Conservation (phyloP, 345 rosid species). For the Lepidium sativum region DNA sequence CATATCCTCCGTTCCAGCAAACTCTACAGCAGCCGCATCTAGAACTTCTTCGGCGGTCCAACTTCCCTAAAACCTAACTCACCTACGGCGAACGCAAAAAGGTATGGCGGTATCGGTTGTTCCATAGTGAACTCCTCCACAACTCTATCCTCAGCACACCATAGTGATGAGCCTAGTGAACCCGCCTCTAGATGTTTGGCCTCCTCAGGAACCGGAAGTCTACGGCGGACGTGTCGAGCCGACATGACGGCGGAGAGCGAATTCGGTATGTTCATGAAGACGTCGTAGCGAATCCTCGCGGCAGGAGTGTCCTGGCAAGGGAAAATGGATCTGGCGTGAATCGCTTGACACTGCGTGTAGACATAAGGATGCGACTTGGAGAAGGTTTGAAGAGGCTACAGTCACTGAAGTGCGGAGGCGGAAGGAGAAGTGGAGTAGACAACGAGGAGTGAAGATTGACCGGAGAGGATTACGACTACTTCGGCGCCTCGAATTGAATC, state of each 20-base stretch:
- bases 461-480: slow-evolving; percentile 38
- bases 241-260: slow-evolving; percentile 85
- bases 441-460: slow-evolving; percentile 35
- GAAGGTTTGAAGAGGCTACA: slow-evolving; percentile 64
- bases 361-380: slow-evolving; percentile 59
- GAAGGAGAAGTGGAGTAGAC: slow-evolving; percentile 54
- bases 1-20: slow-evolving; percentile 89
- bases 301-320: slow-evolving; percentile 98
- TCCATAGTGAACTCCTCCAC: slow-evolving; percentile 90
- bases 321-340: slow-evolving; percentile 87
- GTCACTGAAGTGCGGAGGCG: slow-evolving; percentile 93
- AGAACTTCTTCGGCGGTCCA: slow-evolving; percentile 43
- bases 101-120: slow-evolving; percentile 85
- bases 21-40: slow-evolving; percentile 75
- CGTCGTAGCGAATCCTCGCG: slow-evolving; percentile 61
- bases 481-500: slow-evolving; percentile 51
- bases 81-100: slow-evolving; percentile 90
- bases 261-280: slow-evolving; percentile 53
- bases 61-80: slow-evolving; percentile 72
- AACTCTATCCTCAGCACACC: slow-evolving; percentile 64
- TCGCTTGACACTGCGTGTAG: slow-evolving; percentile 80
- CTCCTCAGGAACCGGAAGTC: slow-evolving; percentile 49
- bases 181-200: slow-evolving; percentile 19
- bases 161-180: slow-evolving; percentile 14
- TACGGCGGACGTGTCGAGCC: slow-evolving; percentile 56